Conservation (phyloP, 116 monocot genomes). For the Zostera marina region DNA sequence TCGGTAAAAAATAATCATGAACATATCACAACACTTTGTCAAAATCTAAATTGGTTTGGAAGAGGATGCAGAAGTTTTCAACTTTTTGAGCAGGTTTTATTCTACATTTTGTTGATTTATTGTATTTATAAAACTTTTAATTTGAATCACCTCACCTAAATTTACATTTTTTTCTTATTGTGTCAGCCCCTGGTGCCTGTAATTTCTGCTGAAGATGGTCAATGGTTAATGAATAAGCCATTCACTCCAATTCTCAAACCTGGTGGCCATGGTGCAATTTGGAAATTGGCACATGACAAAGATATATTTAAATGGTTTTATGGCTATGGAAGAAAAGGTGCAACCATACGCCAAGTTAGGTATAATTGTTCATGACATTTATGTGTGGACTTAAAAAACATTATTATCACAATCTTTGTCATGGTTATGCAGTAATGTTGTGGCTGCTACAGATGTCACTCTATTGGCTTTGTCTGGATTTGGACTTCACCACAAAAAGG, state of each 20-base stretch:
- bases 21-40: slow-evolving; percentile 54
- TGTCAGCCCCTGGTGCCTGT: slow-evolving; percentile 88
- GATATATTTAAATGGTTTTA: slow-evolving; percentile 86
- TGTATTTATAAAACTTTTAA: background rate
- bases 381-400: too few relatives aligned
- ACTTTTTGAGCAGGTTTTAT: slow-evolving; percentile 79
- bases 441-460: slow-evolving; percentile 95
- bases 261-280: slow-evolving; percentile 97
- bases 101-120: background rate
- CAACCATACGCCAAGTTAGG: slow-evolving; percentile 98
- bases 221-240: slow-evolving; percentile 53
- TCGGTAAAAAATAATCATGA: slow-evolving; percentile 86
- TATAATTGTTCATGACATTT: slow-evolving; percentile 11
- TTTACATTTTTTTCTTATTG: background rate
- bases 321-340: slow-evolving; percentile 71
- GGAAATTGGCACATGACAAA: slow-evolving; percentile 96
- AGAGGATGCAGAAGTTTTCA: slow-evolving; percentile 57
- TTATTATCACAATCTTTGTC: background rate
- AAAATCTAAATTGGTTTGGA: slow-evolving; percentile 78
- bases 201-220: slow-evolving; percentile 71
- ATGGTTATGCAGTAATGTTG: slow-evolving; percentile 74
- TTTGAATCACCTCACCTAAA: slow-evolving; percentile 2
- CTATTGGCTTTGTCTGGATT: slow-evolving; percentile 79
- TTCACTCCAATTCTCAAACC: slow-evolving; percentile 69
- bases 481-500: slow-evolving; percentile 65